Evolutionary conservation across 352 stramenopile genomes (phyloP).

Genomic region (Phytophthora fragariae): DNA sequence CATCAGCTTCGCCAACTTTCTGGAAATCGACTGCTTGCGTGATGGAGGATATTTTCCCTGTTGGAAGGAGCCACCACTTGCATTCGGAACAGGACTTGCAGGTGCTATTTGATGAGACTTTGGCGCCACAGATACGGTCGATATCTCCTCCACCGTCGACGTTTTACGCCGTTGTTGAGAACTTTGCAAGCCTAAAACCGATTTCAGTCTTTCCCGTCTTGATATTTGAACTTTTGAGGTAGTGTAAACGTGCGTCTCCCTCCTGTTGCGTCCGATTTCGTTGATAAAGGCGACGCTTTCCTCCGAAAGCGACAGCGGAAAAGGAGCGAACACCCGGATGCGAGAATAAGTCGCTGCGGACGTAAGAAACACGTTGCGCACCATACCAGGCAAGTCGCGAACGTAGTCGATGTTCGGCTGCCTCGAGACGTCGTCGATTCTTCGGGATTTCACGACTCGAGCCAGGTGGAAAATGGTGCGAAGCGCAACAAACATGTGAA

Average conservation of each 20-base stretch:
- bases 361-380: neutral
- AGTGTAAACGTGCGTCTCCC: neutral
- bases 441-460: neutral
- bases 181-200: neutral
- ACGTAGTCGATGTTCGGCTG: neutral
- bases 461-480: neutral
- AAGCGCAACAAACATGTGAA: slow-evolving; percentile 2
- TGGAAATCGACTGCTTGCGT: neutral
- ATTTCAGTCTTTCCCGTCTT: neutral
- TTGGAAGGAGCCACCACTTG: neutral
- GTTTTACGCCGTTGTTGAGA: neutral
- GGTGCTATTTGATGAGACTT: neutral
- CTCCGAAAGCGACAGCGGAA: neutral
- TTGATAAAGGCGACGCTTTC: neutral
- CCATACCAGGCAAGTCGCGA: neutral
- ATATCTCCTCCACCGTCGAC: no score
- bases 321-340: neutral
- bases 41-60: neutral
- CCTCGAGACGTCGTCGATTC: neutral
- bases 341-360: neutral
- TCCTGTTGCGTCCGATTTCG: neutral
- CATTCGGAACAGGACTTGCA: neutral
- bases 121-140: neutral
- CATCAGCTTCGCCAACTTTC: neutral
- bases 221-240: neutral